A percentile compares a stretch with the other conserved stretches of the same genome.
These are phyloP conservation scores for Aquilaria yunnanensis DNA, from an alignment of 345 rosid species.

Conservation along the genomic window DNA sequence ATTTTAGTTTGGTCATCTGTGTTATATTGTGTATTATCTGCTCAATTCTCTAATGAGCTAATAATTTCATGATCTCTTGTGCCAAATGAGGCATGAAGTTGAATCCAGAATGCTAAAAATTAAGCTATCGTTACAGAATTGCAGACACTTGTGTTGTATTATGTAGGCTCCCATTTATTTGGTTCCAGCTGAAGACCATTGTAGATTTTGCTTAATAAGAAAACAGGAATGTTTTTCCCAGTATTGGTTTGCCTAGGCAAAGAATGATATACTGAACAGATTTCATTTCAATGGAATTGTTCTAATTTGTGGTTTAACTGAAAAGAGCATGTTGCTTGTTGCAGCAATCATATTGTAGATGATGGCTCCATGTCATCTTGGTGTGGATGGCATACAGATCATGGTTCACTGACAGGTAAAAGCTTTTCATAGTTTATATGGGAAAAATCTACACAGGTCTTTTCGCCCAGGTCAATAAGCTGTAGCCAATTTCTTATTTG, in stretches of 20 bases:
- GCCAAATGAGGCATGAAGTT: too few species aligned
- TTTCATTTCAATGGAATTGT: too few species aligned
- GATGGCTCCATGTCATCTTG: conserved; percentile 66
- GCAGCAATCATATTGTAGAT: conserved; percentile 42
- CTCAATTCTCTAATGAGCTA: too few species aligned
- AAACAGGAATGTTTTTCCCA: not conserved
- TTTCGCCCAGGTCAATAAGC: too few species aligned
- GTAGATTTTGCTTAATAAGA: not conserved
- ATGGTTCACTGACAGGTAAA: conserved; percentile 78
- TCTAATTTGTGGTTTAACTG: too few species aligned
- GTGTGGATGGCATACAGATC: conserved; percentile 99
- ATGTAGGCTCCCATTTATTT: not conserved
- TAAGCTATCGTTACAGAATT: not conserved
- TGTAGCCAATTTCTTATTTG: too few species aligned
- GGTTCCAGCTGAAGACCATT: not conserved
- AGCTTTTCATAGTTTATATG: not conserved
- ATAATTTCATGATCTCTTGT: too few species aligned
- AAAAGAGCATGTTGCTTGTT: conserved; percentile 14
- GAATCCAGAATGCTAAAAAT: too few species aligned
- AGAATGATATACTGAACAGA: too few species aligned
- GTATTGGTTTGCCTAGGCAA: not conserved
- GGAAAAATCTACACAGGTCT: not conserved
- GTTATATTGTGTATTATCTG: too few species aligned
- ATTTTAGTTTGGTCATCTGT: too few species aligned
- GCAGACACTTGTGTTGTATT: not conserved